Evolutionary conservation across 129 eudicot species (phyloP), one percentile per base, ranked within the genome.

Genomic region (Solidago caesia): DNA sequence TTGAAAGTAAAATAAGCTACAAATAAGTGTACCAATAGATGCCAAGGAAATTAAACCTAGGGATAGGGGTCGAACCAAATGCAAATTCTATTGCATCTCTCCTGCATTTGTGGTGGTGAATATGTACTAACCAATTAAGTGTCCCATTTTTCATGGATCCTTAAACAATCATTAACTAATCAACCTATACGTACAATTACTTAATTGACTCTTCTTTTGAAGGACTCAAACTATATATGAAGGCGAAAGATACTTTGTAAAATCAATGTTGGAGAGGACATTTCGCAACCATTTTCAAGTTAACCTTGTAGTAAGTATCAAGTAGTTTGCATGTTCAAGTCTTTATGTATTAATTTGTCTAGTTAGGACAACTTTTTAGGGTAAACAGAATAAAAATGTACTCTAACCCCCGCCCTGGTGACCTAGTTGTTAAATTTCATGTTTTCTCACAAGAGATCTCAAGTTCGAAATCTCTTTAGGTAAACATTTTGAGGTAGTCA

Each of bases 41-140:
- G 65, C 6, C 1, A 16, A 3, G n/a, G 13, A 10, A 21, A 33
- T 60, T 60, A 60, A 8, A 59, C 65, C 65, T 59, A 59, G 65
- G 43, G 65, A 59, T 59, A 59, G 65, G 65, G 65, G 65, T 59
- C 65, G 64, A 59, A 59, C 65, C 26, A 60, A 26, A 27, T 26
- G 65, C 65, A 27, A 60, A 60, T 60, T 60, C 65, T 60, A 26
- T 4, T 26, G n/a, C 15, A 3, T 21, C 6, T 13, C 26, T 60
- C 65, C 42, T 60, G 41, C 65, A 60, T 60, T 60, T 60, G 13
- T 60, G 65, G 65, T 60, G 43, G 65, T 10, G 42, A 60, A 43
- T 60, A 16, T 26, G 0, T 12, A 13, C 26, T 60, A 60, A 27
- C 11, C 9, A 59, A 25, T 39, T 39, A 60, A 60, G 65, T 60